These are phyloP conservation scores for Acanthamoeba lenticulata DNA, from an alignment of 208 protist genomes.

Conservation along the genomic window DNA sequence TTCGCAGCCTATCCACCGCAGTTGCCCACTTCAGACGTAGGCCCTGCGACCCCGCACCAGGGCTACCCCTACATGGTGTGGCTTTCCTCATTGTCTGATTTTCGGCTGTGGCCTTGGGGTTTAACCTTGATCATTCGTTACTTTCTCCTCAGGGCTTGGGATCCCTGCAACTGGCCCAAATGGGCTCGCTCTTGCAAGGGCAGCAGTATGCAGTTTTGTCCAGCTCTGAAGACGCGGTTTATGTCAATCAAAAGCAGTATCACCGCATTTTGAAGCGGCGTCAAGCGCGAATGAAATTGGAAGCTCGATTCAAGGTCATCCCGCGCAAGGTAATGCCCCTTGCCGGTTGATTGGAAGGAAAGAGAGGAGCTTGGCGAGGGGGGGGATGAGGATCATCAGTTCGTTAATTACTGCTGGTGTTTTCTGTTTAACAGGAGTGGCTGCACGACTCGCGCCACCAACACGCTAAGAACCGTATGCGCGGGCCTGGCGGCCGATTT, in stretches of 20 bases:
- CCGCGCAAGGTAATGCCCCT: slow-evolving; percentile 31
- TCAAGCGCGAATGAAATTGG: slow-evolving; percentile 77
- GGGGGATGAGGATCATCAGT: too few species aligned
- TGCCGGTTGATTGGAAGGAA: not conserved
- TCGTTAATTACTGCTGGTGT: not conserved
- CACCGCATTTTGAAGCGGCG: slow-evolving; percentile 83
- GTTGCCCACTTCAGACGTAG: not conserved
- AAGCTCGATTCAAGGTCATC: slow-evolving; percentile 73
- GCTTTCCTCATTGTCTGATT: too few species aligned
- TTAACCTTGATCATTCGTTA: too few species aligned
- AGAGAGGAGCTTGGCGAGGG: too few species aligned
- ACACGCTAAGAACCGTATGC: slow-evolving; percentile 77
- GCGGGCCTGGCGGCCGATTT: slow-evolving; percentile 81
- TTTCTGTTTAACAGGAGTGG: slow-evolving; percentile 68
- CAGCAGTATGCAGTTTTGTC: not conserved
- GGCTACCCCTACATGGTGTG: not conserved
- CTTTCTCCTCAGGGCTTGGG: not conserved
- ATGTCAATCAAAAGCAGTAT: slow-evolving; percentile 87
- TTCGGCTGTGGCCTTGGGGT: too few species aligned
- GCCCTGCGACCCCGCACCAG: not conserved
- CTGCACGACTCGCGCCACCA: slow-evolving; percentile 83
- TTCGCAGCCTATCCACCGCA: not conserved
- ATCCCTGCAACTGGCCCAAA: not conserved
- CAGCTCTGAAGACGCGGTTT: slow-evolving; percentile 80
- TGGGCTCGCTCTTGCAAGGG: not conserved